These are phyloP conservation scores for Botrytis sinoallii DNA, from an alignment of 2,329 filamentous ascomycete genomes.

Conservation along the genomic window DNA sequence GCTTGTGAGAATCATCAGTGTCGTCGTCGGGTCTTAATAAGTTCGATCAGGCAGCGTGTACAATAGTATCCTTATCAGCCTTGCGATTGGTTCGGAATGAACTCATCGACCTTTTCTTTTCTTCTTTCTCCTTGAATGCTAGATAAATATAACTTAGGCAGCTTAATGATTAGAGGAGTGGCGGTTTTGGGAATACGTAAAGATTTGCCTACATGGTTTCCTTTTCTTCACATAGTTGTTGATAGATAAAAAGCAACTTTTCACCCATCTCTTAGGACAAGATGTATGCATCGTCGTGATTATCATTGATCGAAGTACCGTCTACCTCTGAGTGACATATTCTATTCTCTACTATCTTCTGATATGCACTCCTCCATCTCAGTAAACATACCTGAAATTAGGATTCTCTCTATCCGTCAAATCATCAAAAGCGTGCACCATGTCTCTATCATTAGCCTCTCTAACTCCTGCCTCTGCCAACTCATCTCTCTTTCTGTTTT, in stretches of 20 bases:
- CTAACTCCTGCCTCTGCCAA: constrained; percentile 10
- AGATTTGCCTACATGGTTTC: neutral
- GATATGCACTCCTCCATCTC: neutral
- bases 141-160: constrained; percentile 11
- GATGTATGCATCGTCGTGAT: neutral
- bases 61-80: constrained; percentile 10
- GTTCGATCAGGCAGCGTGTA: neutral
- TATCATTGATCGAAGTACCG: neutral
- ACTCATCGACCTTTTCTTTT: constrained; percentile 2
- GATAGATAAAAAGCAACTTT: neutral
- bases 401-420: constrained; percentile 35
- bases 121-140: constrained; percentile 5
- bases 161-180: constrained; percentile 4
- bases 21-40: constrained; percentile 3
- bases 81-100: neutral
- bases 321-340: neutral
- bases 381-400: constrained; percentile 30
- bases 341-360: neutral
- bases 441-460: constrained; percentile 21
- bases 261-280: neutral
- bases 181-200: neutral
- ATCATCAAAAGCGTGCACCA: constrained; percentile 36
- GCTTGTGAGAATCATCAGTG: neutral
- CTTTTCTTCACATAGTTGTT: neutral
- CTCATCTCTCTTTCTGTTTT: constrained; percentile 19